Evolutionary conservation across 2,329 filamentous ascomycete genomes (phyloP), one percentile per base, ranked within the genome.

Genomic region (Stachybotrys elegans): DNA sequence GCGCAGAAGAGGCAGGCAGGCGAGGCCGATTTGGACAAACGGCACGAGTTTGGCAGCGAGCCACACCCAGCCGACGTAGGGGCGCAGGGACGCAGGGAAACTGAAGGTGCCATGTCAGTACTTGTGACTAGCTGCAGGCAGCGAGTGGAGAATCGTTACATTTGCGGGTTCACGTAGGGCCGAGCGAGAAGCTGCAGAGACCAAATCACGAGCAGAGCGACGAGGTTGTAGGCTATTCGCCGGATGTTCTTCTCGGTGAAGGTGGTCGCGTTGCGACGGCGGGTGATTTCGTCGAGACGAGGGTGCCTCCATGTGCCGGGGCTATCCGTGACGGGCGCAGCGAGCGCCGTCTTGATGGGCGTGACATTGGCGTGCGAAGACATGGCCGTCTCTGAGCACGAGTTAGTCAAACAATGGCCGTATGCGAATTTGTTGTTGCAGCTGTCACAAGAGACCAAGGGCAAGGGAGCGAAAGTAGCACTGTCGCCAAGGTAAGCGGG

Each of bases 241-340:
- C 74, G 78, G 40, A 93, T 68, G 52, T 95, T 92, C 60, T 79
- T 79, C 54, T 91, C 83, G 44, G 83, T 81, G 62, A 97, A 95
- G 39, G 76, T 86, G 13, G 83, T 81, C 17, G 83, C 84, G 62
- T 88, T 84, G 60, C 90, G 87, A 42, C 93, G 83, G 50, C 79
- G 78, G 14, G 86, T 82, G 60, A 98, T 94, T 67, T 97, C 92
- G 57, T 89, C 78, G 51, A 96, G 76, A 50, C 85, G 83, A 25
- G 93, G 93, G 63, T 98, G 93, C 58, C 83, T 81, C 92, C 93
- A 98, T 60, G 84, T 88, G 44, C 92, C 91, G 6, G 88, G 78
- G 55, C 76, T 81, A 43, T 81, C 78, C 22, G 65, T 59, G 19
- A 58, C 49, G 1, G 65, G 51, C 16, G 62, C 45, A 35, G 65